Evolutionary conservation across 1,139 yeast species (phyloP).

Genomic region (Sugiyamaella sp.): DNA sequence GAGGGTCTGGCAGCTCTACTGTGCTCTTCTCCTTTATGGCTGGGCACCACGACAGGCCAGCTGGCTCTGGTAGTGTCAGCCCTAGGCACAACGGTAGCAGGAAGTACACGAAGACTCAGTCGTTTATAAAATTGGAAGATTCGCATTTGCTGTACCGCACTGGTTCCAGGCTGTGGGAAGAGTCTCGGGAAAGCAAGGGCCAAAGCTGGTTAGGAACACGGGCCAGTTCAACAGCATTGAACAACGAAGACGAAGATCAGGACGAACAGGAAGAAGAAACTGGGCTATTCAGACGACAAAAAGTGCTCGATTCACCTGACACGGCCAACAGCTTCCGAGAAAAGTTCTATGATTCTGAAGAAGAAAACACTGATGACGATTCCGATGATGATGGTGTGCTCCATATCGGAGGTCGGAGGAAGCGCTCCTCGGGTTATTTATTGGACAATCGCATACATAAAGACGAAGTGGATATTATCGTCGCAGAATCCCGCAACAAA

Average conservation of each 20-base stretch:
- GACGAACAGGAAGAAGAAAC: slow-evolving; percentile 10
- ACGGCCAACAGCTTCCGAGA: neutral
- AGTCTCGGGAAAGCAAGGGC: slow-evolving; percentile 36
- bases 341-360: slow-evolving; percentile 21
- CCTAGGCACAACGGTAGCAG: neutral
- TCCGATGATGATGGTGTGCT: slow-evolving; percentile 28
- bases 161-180: slow-evolving; percentile 38
- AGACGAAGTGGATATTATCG: slow-evolving; percentile 26
- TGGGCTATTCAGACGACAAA: slow-evolving; percentile 2
- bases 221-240: slow-evolving; percentile 27
- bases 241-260: slow-evolving; percentile 19
- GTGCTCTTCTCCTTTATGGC: slow-evolving; percentile 19
- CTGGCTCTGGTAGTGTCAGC: neutral
- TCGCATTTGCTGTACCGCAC: slow-evolving; percentile 34
- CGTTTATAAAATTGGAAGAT: slow-evolving; percentile 20
- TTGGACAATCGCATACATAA: slow-evolving; percentile 25
- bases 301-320: neutral
- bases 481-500: slow-evolving; percentile 25
- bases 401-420: slow-evolving; percentile 21
- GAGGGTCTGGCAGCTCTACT: slow-evolving; percentile 5
- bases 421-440: slow-evolving; percentile 15
- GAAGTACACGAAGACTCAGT: slow-evolving; percentile 6
- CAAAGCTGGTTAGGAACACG: slow-evolving; percentile 35
- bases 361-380: slow-evolving; percentile 18
- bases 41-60: slow-evolving; percentile 2